Evolutionary conservation across 805 yeast species (phyloP).

Genomic region (Metschnikowia bowlesiae): DNA sequence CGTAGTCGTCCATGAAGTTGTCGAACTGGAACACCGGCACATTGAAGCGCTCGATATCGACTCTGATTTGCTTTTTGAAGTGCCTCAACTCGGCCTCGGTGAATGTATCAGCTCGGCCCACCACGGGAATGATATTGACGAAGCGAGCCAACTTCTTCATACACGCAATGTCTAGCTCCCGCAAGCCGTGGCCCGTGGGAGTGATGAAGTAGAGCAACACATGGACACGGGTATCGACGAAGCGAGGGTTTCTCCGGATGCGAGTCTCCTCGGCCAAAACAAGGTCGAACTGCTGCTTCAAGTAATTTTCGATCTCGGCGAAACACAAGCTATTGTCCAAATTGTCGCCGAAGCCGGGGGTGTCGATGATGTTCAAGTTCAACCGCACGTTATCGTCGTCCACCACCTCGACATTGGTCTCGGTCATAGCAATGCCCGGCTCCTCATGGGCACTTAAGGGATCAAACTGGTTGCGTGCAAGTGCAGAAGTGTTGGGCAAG

Average conservation of each 20-base stretch:
- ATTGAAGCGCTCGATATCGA: constrained; percentile 62
- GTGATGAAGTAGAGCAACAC: constrained; percentile 73
- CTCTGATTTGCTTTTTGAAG: constrained; percentile 57
- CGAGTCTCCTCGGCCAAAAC: constrained; percentile 84
- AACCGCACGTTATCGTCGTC: constrained; percentile 56
- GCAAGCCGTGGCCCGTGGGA: constrained; percentile 74
- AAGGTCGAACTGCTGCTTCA: constrained; percentile 73
- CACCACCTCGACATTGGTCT: constrained; percentile 55
- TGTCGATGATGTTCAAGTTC: constrained; percentile 56
- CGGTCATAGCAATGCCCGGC: constrained; percentile 74
- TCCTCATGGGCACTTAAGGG: constrained; percentile 58
- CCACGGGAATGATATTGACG: constrained; percentile 80
- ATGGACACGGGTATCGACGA: constrained; percentile 74
- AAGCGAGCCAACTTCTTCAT: constrained; percentile 65
- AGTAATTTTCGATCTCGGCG: constrained; percentile 57
- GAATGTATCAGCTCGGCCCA: constrained; percentile 75
- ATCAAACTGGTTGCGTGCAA: constrained; percentile 55
- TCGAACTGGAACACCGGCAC: constrained; percentile 79
- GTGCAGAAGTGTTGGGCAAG: constrained; percentile 50
- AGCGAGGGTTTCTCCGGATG: constrained; percentile 79
- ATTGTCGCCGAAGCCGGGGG: constrained; percentile 78
- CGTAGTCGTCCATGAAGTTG: constrained; percentile 42
- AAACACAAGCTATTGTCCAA: constrained; percentile 66
- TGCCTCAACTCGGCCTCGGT: constrained; percentile 58
- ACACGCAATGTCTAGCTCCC: constrained; percentile 69